Evolutionary conservation across 148 eudicot species (phyloP).

Genomic region (Nyssa sinensis): DNA sequence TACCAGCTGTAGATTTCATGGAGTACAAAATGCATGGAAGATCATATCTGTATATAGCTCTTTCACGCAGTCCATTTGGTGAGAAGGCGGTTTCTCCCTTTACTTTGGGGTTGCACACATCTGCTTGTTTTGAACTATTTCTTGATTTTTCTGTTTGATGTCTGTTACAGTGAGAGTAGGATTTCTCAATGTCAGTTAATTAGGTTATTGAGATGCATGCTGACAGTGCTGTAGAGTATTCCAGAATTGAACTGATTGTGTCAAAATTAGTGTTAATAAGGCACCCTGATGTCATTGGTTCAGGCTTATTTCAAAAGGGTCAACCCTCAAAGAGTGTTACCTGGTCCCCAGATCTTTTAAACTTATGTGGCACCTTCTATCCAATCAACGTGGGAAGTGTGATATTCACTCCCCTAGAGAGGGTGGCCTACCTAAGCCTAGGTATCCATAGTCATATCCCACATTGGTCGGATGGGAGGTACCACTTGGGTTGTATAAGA

Average conservation of each 20-base stretch:
- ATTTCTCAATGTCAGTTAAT: background rate
- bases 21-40: conserved; percentile 20
- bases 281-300: background rate
- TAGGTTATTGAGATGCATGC: background rate
- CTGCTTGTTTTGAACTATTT: background rate
- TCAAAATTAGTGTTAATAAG: background rate
- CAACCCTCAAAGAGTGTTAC: no score
- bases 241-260: background rate
- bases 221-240: background rate
- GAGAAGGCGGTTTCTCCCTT: background rate
- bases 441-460: no score
- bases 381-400: no score
- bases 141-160: background rate
- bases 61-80: background rate
- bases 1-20: conserved; percentile 14
- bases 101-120: conserved; percentile 2
- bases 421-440: no score
- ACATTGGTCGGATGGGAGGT: no score
- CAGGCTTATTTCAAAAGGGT: no score
- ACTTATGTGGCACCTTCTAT: no score
- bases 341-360: no score
- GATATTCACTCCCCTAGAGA: no score
- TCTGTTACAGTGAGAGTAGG: background rate
- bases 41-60: conserved; percentile 12
- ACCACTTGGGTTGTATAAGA: no score